Conservation (phyloP, 2,329 filamentous ascomycete species). For the Plectosphaerella plurivora region DNA sequence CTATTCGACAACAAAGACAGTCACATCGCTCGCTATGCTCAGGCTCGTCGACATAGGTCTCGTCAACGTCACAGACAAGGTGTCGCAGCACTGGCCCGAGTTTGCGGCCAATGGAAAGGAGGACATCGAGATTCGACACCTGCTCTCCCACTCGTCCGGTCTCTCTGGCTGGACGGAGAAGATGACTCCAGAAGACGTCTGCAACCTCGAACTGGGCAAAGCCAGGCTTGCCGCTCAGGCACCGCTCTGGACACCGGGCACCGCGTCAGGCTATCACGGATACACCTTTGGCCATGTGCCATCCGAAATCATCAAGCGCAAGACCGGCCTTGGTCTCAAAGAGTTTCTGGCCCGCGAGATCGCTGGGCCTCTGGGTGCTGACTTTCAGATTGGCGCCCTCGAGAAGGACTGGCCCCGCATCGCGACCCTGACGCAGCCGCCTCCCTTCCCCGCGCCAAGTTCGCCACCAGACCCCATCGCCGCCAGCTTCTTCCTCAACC, state of each 20-base stretch:
- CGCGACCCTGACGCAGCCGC: conserved; percentile 23
- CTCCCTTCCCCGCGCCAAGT: conserved; percentile 9
- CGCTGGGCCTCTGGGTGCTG: conserved; percentile 33
- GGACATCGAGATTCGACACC: conserved; percentile 30
- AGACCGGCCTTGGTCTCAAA: conserved; percentile 32
- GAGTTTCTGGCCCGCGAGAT: conserved; percentile 33
- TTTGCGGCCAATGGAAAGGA: conserved; percentile 36
- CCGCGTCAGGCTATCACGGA: conserved; percentile 35
- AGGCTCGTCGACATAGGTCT: conserved; percentile 32
- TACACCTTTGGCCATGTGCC: conserved; percentile 33
- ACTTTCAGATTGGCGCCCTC: conserved; percentile 38
- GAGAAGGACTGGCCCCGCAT: conserved; percentile 37
- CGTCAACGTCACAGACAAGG: conserved; percentile 27
- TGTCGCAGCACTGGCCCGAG: conserved; percentile 40
- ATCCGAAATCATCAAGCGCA: conserved; percentile 34
- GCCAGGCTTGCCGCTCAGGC: conserved; percentile 30
- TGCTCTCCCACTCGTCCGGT: conserved; percentile 35
- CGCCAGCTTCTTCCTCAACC: conserved; percentile 21
- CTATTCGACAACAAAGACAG: conserved; percentile 33
- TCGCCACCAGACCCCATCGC: conserved; percentile 18
- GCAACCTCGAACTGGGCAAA: conserved; percentile 21
- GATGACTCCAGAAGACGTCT: conserved; percentile 25
- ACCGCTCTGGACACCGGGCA: conserved; percentile 39
- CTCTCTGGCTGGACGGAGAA: conserved; percentile 26
- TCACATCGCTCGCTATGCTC: conserved; percentile 28